Evolutionary conservation across 306 rosid species (phyloP).

Genomic region (Fragaria vesca): DNA sequence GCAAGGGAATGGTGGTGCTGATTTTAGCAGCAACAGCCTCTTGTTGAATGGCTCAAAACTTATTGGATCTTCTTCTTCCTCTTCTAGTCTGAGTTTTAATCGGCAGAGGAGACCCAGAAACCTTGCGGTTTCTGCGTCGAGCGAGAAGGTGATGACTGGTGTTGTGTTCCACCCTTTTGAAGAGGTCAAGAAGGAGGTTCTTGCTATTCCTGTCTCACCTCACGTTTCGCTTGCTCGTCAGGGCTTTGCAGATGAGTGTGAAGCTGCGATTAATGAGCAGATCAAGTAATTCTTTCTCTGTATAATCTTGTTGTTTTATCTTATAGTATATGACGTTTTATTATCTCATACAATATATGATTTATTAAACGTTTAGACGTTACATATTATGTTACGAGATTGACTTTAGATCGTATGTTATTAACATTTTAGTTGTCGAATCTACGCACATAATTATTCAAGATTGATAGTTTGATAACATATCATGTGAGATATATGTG

Average conservation of each 20-base stretch:
- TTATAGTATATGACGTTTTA: conserved; percentile 4
- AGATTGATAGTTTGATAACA: not conserved
- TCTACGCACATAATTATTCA: not conserved
- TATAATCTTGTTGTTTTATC: conserved; percentile 12
- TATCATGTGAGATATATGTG: not conserved
- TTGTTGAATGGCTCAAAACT: not conserved
- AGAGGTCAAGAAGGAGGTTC: conserved; percentile 69
- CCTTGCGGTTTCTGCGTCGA: conserved; percentile 35
- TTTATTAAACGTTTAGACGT: not conserved
- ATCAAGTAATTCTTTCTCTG: conserved; percentile 49
- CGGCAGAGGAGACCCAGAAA: conserved; percentile 15
- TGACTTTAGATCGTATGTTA: not conserved
- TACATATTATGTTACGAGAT: not conserved
- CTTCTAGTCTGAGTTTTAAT: conserved; percentile 13
- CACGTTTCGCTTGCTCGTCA: conserved; percentile 76
- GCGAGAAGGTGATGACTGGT: conserved; percentile 40
- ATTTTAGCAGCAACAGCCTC: conserved; percentile 1
- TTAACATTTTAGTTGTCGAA: not conserved
- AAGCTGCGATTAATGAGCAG: conserved; percentile 81
- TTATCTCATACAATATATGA: too few relatives aligned
- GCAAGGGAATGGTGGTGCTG: conserved; percentile 12
- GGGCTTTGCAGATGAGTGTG: conserved; percentile 44
- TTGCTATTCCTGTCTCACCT: conserved; percentile 59
- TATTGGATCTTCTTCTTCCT: conserved; percentile 13
- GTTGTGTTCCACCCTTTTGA: conserved; percentile 82